Percentiles rank a stretch among this genome's conserved stretches.
phyloP scores from a whole-genome alignment of 306 rosid species.

The Arachis hypogaea region DNA sequence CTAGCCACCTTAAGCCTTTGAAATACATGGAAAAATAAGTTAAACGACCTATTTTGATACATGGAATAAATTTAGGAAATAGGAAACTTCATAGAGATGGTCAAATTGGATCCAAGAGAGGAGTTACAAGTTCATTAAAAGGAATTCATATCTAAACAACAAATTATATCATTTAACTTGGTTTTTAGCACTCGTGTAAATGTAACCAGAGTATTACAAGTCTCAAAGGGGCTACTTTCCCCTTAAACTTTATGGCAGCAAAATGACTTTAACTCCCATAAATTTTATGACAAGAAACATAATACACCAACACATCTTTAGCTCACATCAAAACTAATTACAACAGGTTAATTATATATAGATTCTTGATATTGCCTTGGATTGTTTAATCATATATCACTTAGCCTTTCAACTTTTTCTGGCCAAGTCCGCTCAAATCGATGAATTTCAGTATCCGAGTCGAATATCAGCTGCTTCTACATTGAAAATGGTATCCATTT shows the following conservation, averaged over 20 bases:
- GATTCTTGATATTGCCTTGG: constrained; percentile 35
- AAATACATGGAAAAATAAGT: neutral
- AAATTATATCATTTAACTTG: constrained; percentile 39
- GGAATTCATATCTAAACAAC: constrained; percentile 31
- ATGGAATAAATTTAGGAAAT: too few species aligned
- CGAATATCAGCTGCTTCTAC: constrained; percentile 39
- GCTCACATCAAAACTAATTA: constrained; percentile 43
- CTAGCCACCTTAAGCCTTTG: neutral
- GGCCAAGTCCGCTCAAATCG: constrained; percentile 28
- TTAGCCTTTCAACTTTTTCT: constrained; percentile 34
- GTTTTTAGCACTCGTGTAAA: constrained; percentile 39
- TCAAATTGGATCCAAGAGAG: too few species aligned
- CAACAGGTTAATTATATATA: constrained; percentile 43
- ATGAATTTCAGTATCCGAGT: constrained; percentile 34
- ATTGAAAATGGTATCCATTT: constrained; percentile 28
- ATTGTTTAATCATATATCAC: constrained; percentile 33
- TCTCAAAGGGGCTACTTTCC: constrained; percentile 42
- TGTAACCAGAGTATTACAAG: constrained; percentile 40
- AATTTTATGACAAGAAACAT: constrained; percentile 43
- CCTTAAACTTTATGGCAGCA: constrained; percentile 44
- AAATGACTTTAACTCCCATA: constrained; percentile 39
- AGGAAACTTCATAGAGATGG: too few species aligned
- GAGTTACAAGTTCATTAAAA: constrained; percentile 6
- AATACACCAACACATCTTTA: constrained; percentile 31
- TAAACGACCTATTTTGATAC: neutral